A percentile compares a stretch with the other conserved stretches of the same genome.
phyloP scores from a whole-genome alignment of 805 yeast species.

The Scheffersomyces lignosus region DNA sequence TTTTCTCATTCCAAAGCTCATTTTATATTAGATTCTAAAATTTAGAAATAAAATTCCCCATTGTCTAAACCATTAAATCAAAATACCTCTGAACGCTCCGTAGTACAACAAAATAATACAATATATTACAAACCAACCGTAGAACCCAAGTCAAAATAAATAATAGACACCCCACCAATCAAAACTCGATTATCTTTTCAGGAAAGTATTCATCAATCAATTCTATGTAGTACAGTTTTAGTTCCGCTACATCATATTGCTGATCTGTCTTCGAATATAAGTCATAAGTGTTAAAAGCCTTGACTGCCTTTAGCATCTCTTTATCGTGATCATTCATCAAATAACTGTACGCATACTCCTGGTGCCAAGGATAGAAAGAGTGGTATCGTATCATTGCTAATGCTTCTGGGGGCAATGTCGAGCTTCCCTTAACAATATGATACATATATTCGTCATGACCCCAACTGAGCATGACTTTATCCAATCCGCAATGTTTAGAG shows the following conservation, averaged over 20 bases:
- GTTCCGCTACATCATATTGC: constrained; percentile 45
- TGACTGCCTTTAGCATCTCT: constrained; percentile 61
- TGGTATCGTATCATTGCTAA: constrained; percentile 76
- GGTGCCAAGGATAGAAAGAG: constrained; percentile 76
- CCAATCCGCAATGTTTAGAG: constrained; percentile 62
- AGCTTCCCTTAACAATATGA: constrained; percentile 64
- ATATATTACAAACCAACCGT: too few species aligned
- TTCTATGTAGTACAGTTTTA: constrained; percentile 60
- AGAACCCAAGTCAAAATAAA: too few species aligned
- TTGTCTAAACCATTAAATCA: too few species aligned
- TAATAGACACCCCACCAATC: too few species aligned
- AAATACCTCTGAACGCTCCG: too few species aligned
- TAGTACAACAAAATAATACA: too few species aligned
- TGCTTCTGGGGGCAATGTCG: constrained; percentile 63
- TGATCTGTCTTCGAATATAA: constrained; percentile 62
- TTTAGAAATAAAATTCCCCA: too few species aligned
- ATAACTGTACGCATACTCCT: constrained; percentile 63
- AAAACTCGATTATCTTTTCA: constrained; percentile 54
- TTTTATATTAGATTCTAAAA: too few species aligned
- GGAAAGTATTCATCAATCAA: constrained; percentile 71
- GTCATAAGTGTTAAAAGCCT: constrained; percentile 68
- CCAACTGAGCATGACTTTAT: constrained; percentile 72
- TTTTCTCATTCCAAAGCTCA: too few species aligned
- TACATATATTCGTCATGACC: constrained; percentile 82
- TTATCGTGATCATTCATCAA: constrained; percentile 64